phyloP scores from a whole-genome alignment of 75 land plant species.

The Larix kaempferi region DNA sequence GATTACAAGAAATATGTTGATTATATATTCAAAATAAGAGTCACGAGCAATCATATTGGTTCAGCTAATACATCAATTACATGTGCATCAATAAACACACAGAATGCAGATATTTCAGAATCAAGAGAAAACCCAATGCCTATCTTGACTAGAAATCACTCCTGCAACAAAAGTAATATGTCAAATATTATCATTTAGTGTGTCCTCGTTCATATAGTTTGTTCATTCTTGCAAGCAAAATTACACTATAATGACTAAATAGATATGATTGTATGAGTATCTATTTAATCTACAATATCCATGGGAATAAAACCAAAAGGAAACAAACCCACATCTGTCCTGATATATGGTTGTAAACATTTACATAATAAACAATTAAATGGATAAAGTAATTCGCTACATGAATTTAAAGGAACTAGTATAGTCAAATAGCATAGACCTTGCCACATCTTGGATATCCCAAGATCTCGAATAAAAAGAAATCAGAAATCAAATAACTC shows the following conservation, averaged over 20 bases:
- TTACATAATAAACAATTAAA: background rate
- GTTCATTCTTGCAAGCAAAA: slow-evolving; percentile 76
- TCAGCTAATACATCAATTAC: slow-evolving; percentile 32
- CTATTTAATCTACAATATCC: slow-evolving; percentile 2
- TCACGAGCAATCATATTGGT: background rate
- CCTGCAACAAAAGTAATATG: slow-evolving; percentile 99
- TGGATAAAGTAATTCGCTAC: background rate
- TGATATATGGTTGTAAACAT: background rate
- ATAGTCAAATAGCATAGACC: background rate
- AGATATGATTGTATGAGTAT: background rate
- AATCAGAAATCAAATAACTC: background rate
- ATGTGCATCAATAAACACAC: slow-evolving; percentile 99
- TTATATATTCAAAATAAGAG: background rate
- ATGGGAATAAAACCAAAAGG: background rate
- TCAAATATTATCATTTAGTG: slow-evolving; percentile 95
- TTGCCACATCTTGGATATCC: background rate
- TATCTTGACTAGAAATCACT: slow-evolving; percentile 89
- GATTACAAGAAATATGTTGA: background rate
- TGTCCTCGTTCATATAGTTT: slow-evolving; percentile 98
- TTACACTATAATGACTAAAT: background rate
- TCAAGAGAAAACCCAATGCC: slow-evolving; percentile 98
- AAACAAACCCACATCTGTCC: background rate
- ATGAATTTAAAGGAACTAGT: background rate
- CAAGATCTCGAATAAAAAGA: background rate
- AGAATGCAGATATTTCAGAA: slow-evolving; percentile 94